Conservation (phyloP, 1,284 basidiomycete species). For the Naganishia albida region DNA sequence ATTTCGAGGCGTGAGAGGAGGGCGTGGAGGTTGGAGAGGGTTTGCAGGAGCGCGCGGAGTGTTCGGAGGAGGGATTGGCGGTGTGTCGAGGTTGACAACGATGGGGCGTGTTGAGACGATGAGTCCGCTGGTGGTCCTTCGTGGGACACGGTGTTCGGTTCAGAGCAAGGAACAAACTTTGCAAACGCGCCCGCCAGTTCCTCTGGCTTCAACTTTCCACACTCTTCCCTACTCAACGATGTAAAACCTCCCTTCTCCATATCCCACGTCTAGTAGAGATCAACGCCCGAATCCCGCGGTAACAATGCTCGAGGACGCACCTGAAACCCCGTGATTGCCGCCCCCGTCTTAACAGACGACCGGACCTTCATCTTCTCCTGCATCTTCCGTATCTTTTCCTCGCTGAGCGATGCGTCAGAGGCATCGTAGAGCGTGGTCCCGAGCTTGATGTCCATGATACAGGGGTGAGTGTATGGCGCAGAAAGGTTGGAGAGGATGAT, state of each 20-base stretch:
- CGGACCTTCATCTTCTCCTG: conserved; percentile 67
- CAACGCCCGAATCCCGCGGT: conserved; percentile 15
- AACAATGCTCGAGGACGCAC: conserved; percentile 55
- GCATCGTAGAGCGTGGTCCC: conserved; percentile 72
- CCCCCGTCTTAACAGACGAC: conserved; percentile 72
- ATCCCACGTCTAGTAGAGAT: conserved; percentile 14
- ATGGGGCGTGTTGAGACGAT: too few relatives aligned
- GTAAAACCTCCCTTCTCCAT: neutral
- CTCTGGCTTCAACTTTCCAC: conserved; percentile 65
- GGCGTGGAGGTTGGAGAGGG: conserved; percentile 61
- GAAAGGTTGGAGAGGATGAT: conserved; percentile 85
- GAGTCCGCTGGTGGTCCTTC: neutral
- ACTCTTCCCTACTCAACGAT: neutral
- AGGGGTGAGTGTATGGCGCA: conserved; percentile 72
- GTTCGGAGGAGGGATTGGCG: conserved; percentile 59
- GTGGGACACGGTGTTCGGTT: neutral
- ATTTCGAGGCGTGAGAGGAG: conserved; percentile 65
- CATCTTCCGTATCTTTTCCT: conserved; percentile 81
- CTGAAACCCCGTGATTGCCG: conserved; percentile 86
- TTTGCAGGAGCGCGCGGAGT: conserved; percentile 56
- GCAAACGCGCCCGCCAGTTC: conserved; percentile 74
- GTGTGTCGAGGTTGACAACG: neutral
- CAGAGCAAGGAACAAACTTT: conserved; percentile 67
- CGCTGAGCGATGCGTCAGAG: conserved; percentile 57
- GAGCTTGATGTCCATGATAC: conserved; percentile 87